These are phyloP conservation scores for Hansenula lynferdii DNA, from an alignment of 1,139 yeast genomes.

Conservation along the genomic window DNA sequence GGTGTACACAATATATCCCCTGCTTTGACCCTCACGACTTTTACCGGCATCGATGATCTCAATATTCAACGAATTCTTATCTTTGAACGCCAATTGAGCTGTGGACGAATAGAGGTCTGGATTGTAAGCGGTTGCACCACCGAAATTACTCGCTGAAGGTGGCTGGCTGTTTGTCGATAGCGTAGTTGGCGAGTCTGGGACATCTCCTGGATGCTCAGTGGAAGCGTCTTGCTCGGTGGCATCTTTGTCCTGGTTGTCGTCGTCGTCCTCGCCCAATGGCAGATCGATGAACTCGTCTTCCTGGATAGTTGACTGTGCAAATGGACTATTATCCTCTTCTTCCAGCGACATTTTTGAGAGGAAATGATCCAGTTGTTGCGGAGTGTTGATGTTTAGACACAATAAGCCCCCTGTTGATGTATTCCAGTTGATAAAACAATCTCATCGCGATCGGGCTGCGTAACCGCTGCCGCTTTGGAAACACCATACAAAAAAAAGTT, in stretches of 20 bases:
- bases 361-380: too few species aligned
- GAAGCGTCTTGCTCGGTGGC: neutral
- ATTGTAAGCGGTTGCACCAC: constrained; percentile 15
- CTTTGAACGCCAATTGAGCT: constrained; percentile 15
- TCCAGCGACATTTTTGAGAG: constrained; percentile 18
- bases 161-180: constrained; percentile 1
- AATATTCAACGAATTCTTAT: constrained; percentile 26
- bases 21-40: constrained; percentile 64
- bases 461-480: too few species aligned
- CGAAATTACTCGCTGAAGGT: neutral
- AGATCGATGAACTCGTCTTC: constrained; percentile 23
- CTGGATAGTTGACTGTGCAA: constrained; percentile 29
- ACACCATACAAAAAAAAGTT: too few species aligned
- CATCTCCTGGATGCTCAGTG: constrained; percentile 2
- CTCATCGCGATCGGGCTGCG: too few species aligned
- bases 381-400: too few species aligned
- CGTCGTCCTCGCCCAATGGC: constrained; percentile 14
- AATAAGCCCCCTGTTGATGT: too few species aligned
- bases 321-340: constrained; percentile 53
- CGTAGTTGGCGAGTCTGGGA: constrained; percentile 7
- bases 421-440: too few species aligned
- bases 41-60: constrained; percentile 74
- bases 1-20: constrained; percentile 73
- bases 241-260: constrained; percentile 1
- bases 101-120: constrained; percentile 17